Evolutionary conservation across 2,329 filamentous ascomycete species (phyloP).

Genomic region (Apiospora saccharicola): DNA sequence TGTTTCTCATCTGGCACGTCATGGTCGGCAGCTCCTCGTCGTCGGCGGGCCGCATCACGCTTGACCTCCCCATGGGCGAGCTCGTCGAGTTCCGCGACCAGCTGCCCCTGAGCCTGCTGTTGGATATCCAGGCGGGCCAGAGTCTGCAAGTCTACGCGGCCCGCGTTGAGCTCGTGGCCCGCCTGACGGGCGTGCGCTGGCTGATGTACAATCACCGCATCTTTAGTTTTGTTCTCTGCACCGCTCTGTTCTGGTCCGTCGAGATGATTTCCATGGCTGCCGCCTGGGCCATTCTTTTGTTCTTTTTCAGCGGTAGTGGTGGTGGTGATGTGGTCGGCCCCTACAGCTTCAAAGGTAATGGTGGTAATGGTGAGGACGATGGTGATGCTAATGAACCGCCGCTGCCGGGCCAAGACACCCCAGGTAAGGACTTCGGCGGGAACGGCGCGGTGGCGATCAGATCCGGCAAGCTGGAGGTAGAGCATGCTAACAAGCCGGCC

Average conservation of each 20-base stretch:
- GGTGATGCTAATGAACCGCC: not conserved
- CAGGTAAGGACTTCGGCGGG: not conserved
- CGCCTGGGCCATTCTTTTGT: conserved; percentile 66
- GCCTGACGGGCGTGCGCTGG: conserved; percentile 79
- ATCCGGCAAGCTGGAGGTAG: not conserved
- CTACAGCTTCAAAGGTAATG: conserved; percentile 24
- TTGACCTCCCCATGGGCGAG: conserved; percentile 78
- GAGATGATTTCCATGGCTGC: conserved; percentile 73
- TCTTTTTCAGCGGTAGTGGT: conserved; percentile 42
- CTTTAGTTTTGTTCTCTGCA: conserved; percentile 72
- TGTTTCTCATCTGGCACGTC: conserved; percentile 74
- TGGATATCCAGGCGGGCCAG: conserved; percentile 74
- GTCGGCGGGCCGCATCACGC: conserved; percentile 63
- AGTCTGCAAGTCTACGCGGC: conserved; percentile 80
- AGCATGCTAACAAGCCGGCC: not conserved
- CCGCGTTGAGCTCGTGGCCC: conserved; percentile 73
- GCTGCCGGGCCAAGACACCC: not conserved
- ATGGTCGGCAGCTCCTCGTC: conserved; percentile 61
- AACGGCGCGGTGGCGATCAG: not conserved
- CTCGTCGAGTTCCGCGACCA: conserved; percentile 66
- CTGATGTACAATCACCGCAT: conserved; percentile 87
- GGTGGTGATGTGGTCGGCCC: conserved; percentile 31
- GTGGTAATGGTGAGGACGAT: not conserved
- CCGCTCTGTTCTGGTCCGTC: conserved; percentile 75
- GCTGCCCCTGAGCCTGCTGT: conserved; percentile 55